Percentiles rank a stretch among this genome's conserved stretches.
These are phyloP conservation scores for Syzygium syzygioides DNA, from an alignment of 441 rosid genomes.

Conservation along the genomic window DNA sequence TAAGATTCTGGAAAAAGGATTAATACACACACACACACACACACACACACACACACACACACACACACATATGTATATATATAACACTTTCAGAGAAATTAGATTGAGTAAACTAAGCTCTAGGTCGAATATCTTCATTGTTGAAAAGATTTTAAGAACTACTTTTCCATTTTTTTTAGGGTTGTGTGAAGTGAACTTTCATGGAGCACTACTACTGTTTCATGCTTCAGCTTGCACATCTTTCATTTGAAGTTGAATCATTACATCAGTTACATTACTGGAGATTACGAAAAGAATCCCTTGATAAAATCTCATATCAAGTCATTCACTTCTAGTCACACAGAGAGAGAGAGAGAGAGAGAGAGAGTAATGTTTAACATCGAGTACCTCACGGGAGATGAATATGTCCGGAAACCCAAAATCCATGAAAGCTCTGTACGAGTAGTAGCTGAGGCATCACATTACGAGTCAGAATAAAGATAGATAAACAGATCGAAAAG, in stretches of 20 bases:
- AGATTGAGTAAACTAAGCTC: background rate
- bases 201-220: background rate
- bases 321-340: background rate
- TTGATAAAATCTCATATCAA: background rate
- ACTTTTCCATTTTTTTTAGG: background rate
- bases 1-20: background rate
- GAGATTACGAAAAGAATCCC: background rate
- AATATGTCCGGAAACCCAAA: slow-evolving; percentile 84
- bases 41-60: too few relatives aligned
- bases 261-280: background rate
- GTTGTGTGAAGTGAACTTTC: background rate
- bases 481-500: background rate
- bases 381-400: slow-evolving; percentile 89
- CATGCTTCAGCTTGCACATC: background rate
- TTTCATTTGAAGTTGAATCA: background rate
- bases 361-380: background rate
- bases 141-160: background rate
- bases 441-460: slow-evolving; percentile 62
- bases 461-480: background rate
- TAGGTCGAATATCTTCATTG: background rate
- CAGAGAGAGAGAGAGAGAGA: background rate
- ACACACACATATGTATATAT: background rate
- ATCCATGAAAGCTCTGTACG: slow-evolving; percentile 72
- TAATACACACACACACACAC: too few relatives aligned
- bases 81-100: background rate